These are phyloP conservation scores for Volvox africanus DNA, from an alignment of 139 green algal genomes.

Conservation along the genomic window DNA sequence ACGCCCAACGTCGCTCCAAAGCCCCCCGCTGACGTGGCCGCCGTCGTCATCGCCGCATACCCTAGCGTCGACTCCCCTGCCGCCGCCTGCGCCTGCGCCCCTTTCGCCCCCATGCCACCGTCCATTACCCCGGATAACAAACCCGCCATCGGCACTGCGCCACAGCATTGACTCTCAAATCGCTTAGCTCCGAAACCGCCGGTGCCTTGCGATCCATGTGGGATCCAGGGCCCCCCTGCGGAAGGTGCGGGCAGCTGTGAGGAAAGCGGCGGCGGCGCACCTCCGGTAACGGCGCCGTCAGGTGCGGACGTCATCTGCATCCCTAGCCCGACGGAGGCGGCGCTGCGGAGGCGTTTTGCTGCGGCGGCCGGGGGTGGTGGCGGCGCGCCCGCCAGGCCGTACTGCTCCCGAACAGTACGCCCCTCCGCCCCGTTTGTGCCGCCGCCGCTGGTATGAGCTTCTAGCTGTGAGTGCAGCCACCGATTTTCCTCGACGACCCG, in stretches of 20 bases:
- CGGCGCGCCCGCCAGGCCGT: constrained; percentile 32
- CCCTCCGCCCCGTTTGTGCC: not conserved
- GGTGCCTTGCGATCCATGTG: too few relatives aligned
- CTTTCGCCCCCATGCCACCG: too few relatives aligned
- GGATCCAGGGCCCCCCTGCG: too few relatives aligned
- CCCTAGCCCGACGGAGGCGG: not conserved
- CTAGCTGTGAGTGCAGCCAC: not conserved
- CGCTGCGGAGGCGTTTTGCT: constrained; percentile 9
- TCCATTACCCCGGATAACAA: too few relatives aligned
- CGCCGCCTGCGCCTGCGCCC: not conserved
- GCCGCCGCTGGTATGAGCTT: not conserved
- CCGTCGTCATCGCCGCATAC: too few relatives aligned
- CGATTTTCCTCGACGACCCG: not conserved
- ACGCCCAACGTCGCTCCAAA: too few relatives aligned
- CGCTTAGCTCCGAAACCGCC: too few relatives aligned
- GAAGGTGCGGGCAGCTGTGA: too few relatives aligned
- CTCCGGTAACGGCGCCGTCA: not conserved
- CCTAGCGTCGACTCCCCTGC: not conserved
- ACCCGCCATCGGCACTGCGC: too few relatives aligned
- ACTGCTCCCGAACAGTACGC: not conserved
- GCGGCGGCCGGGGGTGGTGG: not conserved
- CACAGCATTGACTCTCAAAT: too few relatives aligned
- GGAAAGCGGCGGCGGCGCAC: too few relatives aligned
- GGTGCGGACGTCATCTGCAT: not conserved
- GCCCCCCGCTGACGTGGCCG: too few relatives aligned